phyloP scores from a whole-genome alignment of 225 moss, liverwort and hornwort species.

The Polytrichum formosum region DNA sequence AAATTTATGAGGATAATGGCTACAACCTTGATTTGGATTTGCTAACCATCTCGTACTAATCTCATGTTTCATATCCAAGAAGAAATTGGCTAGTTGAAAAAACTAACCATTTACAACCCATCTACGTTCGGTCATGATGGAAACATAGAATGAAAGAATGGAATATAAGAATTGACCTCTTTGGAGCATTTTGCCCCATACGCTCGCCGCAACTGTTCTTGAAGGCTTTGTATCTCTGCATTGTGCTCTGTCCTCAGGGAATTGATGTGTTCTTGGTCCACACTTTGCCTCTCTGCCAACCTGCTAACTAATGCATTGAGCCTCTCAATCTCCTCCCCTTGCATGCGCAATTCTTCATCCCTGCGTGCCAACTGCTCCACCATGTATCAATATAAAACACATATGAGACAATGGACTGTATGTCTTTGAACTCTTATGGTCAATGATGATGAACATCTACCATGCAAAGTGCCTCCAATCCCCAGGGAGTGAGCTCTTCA shows the following conservation, averaged over 20 bases:
- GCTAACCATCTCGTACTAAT: too few species aligned
- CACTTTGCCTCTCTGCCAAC: constrained; percentile 48
- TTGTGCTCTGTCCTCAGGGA: constrained; percentile 42
- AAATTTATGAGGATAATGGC: too few species aligned
- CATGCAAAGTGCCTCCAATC: too few species aligned
- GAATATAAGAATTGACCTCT: constrained; percentile 44
- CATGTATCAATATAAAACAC: neutral
- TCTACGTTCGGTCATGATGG: neutral
- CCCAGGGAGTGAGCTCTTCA: neutral
- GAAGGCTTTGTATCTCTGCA: constrained; percentile 42
- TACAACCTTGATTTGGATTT: too few species aligned
- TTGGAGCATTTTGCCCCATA: constrained; percentile 43
- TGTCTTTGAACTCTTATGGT: too few species aligned
- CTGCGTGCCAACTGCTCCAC: constrained; percentile 58
- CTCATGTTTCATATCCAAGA: too few species aligned
- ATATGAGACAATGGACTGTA: too few species aligned
- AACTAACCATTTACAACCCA: neutral
- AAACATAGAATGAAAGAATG: constrained; percentile 4
- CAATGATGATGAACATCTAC: too few species aligned
- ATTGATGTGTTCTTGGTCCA: constrained; percentile 51
- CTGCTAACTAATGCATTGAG: constrained; percentile 44
- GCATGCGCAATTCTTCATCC: constrained; percentile 65
- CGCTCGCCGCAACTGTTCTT: constrained; percentile 63
- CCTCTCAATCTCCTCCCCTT: constrained; percentile 67
- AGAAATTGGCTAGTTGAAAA: too few species aligned